phyloP scores from a whole-genome alignment of 2,329 filamentous ascomycete genomes.

The Exophiala lecanii-corni region DNA sequence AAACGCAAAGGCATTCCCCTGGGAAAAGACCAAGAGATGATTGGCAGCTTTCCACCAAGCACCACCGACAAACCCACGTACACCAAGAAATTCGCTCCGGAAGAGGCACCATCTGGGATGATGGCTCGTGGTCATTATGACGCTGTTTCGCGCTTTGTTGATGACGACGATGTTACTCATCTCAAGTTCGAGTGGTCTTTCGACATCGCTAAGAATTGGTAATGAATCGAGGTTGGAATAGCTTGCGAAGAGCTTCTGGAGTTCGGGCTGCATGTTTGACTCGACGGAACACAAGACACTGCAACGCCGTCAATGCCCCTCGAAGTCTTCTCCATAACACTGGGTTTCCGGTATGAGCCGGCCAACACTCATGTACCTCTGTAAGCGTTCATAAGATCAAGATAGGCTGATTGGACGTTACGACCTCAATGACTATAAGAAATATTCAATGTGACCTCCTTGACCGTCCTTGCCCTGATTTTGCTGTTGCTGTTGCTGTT shows the following conservation, averaged over 20 bases:
- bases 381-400: too few relatives aligned
- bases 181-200: slow-evolving; percentile 94
- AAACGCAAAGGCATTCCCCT: slow-evolving; percentile 83
- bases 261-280: background rate
- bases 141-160: slow-evolving; percentile 82
- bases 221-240: too few relatives aligned
- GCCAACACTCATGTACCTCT: too few relatives aligned
- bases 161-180: slow-evolving; percentile 89
- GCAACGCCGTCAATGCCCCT: too few relatives aligned
- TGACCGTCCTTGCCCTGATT: slow-evolving; percentile 59
- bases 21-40: slow-evolving; percentile 96
- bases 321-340: too few relatives aligned
- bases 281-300: too few relatives aligned
- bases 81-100: slow-evolving; percentile 75
- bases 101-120: slow-evolving; percentile 90
- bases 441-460: slow-evolving; percentile 64
- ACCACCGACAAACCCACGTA: slow-evolving; percentile 82
- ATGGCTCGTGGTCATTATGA: slow-evolving; percentile 85
- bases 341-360: too few relatives aligned
- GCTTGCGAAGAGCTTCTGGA: background rate
- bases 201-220: slow-evolving; percentile 96
- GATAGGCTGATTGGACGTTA: too few relatives aligned
- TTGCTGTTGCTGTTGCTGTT: slow-evolving; percentile 46
- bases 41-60: slow-evolving; percentile 92
- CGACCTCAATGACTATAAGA: slow-evolving; percentile 51